Percentiles rank a stretch among this genome's conserved stretches.
These are phyloP conservation scores for Apiospora hydei DNA, from an alignment of 2,329 filamentous ascomycete species.

Conservation along the genomic window DNA sequence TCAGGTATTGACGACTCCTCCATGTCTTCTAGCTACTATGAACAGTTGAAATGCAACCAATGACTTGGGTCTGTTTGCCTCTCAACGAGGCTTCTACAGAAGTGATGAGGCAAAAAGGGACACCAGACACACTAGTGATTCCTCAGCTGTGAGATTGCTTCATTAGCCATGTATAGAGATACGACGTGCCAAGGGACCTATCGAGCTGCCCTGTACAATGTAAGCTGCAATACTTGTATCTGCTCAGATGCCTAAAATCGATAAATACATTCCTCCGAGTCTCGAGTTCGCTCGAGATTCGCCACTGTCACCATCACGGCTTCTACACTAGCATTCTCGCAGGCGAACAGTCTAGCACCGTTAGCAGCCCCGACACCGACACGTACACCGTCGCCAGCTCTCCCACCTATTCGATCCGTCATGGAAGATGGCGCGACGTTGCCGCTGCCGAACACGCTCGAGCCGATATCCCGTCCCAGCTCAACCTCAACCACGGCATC, in stretches of 20 bases:
- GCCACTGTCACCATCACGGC: conserved; percentile 33
- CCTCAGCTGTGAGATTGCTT: conserved; percentile 14
- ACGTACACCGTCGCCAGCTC: conserved; percentile 33
- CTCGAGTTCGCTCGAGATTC: conserved; percentile 34
- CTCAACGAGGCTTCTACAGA: not conserved
- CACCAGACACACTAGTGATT: not conserved
- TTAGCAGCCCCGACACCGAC: conserved; percentile 34
- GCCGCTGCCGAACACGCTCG: conserved; percentile 47
- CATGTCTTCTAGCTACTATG: not conserved
- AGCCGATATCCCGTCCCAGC: conserved; percentile 58
- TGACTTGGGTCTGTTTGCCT: not conserved
- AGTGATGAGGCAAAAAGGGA: not conserved
- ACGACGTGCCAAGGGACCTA: conserved; percentile 5
- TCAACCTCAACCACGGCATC: conserved; percentile 56
- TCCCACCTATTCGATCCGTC: conserved; percentile 46
- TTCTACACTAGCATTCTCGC: conserved; percentile 33
- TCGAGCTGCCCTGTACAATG: not conserved
- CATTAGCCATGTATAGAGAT: conserved; percentile 17
- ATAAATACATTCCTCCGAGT: conserved; percentile 24
- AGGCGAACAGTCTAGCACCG: conserved; percentile 34
- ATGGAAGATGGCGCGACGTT: conserved; percentile 54
- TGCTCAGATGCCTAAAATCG: conserved; percentile 12
- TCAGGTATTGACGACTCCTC: not conserved
- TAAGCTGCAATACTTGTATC: conserved; percentile 18
- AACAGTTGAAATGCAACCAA: too few species aligned